Percentiles rank a stretch among this genome's conserved stretches.
Conservation (phyloP, 192 early-diverging fungal species). For the Gaertneriomyces semiglobifer region DNA sequence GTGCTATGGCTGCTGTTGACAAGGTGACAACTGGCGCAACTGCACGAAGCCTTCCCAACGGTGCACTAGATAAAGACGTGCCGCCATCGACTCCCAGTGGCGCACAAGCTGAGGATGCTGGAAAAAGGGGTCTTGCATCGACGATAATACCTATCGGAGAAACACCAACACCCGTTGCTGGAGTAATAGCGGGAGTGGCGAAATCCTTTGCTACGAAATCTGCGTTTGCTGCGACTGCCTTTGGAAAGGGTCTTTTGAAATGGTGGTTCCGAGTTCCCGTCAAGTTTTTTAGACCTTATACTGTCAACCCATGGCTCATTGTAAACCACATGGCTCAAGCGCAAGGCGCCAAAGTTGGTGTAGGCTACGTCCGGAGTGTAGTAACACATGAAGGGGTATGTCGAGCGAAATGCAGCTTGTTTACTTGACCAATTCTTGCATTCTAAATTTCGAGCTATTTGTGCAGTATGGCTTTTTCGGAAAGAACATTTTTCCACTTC, state of each 20-base stretch:
- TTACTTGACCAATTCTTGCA: neutral
- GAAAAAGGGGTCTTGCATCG: no score
- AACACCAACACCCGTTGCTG: conserved; percentile 16
- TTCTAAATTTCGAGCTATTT: neutral
- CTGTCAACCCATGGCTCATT: conserved; percentile 51
- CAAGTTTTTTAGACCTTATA: conserved; percentile 49
- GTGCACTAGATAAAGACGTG: no score
- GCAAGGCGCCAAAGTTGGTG: conserved; percentile 25
- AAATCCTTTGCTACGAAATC: conserved; percentile 34
- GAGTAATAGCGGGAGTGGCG: conserved; percentile 36
- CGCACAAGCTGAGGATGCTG: no score
- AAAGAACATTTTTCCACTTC: conserved; percentile 43
- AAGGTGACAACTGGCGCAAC: no score
- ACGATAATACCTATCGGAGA: neutral
- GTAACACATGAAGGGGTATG: conserved; percentile 41
- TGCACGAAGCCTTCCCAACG: no score
- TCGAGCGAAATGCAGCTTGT: neutral
- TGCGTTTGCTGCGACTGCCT: conserved; percentile 28
- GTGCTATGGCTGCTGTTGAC: no score
- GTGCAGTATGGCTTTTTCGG: conserved; percentile 29
- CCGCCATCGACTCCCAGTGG: no score
- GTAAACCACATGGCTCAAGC: conserved; percentile 38
- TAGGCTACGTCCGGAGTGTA: conserved; percentile 31
- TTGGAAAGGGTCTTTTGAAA: conserved; percentile 43
- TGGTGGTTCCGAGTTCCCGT: conserved; percentile 43